Evolutionary conservation across 2,329 filamentous ascomycete genomes (phyloP).

Genomic region (Diaporthe australafricana): DNA sequence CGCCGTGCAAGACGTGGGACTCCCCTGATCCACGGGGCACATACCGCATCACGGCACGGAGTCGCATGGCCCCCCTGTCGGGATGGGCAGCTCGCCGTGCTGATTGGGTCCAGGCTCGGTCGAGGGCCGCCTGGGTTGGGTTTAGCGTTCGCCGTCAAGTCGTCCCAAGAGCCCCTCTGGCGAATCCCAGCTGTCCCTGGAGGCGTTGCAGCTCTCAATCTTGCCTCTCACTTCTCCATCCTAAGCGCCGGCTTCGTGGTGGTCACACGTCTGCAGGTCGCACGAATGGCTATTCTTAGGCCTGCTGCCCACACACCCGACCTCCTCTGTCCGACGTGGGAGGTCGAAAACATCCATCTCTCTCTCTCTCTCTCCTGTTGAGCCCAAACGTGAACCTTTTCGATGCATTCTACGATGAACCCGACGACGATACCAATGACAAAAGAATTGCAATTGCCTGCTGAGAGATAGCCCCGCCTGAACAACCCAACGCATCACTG

Average conservation of each 20-base stretch:
- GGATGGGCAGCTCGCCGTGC: background rate
- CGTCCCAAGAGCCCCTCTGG: constrained; percentile 19
- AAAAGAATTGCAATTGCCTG: constrained; percentile 1
- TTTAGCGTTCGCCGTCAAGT: constrained; percentile 19
- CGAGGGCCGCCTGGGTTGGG: constrained; percentile 19
- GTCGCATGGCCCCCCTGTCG: constrained; percentile 16
- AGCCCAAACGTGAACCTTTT: background rate
- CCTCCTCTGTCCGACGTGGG: constrained; percentile 24
- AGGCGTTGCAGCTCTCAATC: constrained; percentile 33
- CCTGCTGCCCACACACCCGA: constrained; percentile 18
- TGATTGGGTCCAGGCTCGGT: constrained; percentile 34
- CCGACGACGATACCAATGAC: constrained; percentile 20
- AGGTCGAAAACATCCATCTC: constrained; percentile 11
- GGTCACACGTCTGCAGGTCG: constrained; percentile 37
- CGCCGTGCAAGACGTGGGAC: background rate
- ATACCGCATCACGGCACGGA: constrained; percentile 30
- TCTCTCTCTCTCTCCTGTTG: background rate
- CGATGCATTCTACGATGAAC: constrained; percentile 9
- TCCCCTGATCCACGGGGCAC: constrained; percentile 12
- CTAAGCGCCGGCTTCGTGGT: constrained; percentile 37
- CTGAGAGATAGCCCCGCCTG: constrained; percentile 13
- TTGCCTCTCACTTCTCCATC: constrained; percentile 34
- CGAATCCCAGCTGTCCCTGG: constrained; percentile 32
- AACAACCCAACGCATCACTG: constrained; percentile 1
- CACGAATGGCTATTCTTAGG: constrained; percentile 34